A percentile compares a stretch with the other conserved stretches of the same genome.
phyloP scores from a whole-genome alignment of 257 asterid genomes.

The Solanum corneliomulleri region DNA sequence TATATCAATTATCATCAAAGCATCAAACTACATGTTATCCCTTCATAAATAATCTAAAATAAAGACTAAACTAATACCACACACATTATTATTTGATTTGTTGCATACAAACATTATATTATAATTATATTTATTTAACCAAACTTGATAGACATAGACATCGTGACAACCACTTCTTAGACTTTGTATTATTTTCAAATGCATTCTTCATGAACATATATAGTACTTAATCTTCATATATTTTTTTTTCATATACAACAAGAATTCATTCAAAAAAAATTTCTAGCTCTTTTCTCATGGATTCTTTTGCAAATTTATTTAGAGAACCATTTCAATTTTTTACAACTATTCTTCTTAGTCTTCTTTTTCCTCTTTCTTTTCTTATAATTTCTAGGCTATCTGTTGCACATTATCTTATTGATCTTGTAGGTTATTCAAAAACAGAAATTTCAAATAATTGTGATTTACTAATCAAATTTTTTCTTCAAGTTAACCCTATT shows the following conservation, averaged over 20 bases:
- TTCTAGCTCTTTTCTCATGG: neutral
- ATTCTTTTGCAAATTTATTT: neutral
- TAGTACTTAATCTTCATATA: neutral
- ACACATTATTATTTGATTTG: neutral
- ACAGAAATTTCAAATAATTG: neutral
- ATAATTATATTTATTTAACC: neutral
- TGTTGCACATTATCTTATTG: conserved; percentile 33
- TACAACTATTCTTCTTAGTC: conserved; percentile 50
- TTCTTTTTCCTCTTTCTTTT: conserved; percentile 74
- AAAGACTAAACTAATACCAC: neutral
- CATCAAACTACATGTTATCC: neutral
- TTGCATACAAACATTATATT: neutral
- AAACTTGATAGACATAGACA: neutral
- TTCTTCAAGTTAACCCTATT: conserved; percentile 24
- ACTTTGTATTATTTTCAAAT: neutral
- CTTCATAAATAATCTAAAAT: neutral
- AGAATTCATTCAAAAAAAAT: neutral
- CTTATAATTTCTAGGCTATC: conserved; percentile 65
- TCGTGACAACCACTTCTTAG: conserved; percentile 30
- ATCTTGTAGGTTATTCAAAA: conserved; percentile 14
- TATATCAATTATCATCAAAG: neutral
- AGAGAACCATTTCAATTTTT: conserved; percentile 32
- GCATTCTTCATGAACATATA: neutral
- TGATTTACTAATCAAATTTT: conserved; percentile 8
- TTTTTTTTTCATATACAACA: neutral